Evolutionary conservation across 306 rosid genomes (phyloP).

Genomic region (Malus asiatica): DNA sequence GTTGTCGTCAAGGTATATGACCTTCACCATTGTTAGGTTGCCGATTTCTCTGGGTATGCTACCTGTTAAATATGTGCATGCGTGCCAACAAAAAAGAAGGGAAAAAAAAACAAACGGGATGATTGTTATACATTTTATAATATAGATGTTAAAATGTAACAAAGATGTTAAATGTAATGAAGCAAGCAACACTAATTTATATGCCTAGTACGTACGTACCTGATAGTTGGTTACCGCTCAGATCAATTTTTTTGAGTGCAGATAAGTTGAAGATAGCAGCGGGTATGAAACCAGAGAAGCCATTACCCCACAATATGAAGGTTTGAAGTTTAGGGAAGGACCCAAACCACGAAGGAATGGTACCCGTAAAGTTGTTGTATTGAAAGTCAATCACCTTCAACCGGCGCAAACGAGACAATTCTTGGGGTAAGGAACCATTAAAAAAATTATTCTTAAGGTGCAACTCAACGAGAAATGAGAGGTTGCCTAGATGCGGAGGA

Average conservation of each 20-base stretch:
- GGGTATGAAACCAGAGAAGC: not conserved
- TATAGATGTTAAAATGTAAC: too few species aligned
- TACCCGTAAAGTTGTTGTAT: not conserved
- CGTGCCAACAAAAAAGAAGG: too few species aligned
- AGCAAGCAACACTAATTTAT: too few species aligned
- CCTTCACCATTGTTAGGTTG: too few species aligned
- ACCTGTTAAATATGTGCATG: too few species aligned
- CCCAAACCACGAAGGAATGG: not conserved
- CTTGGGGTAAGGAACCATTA: not conserved
- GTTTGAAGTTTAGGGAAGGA: not conserved
- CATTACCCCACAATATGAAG: not conserved
- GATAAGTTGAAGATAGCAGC: not conserved
- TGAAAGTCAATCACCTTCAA: not conserved
- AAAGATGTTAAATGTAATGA: too few species aligned
- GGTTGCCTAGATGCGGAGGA: not conserved
- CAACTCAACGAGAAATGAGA: not conserved
- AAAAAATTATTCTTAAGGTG: accelerated
- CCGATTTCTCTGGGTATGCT: too few species aligned
- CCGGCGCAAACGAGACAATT: not conserved
- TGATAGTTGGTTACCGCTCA: not conserved
- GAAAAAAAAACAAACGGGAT: too few species aligned
- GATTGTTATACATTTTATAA: too few species aligned
- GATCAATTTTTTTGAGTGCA: not conserved
- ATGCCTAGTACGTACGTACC: too few species aligned
- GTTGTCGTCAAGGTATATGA: too few species aligned